Conservation (phyloP, 75 land plant species). For the Sequoia sempervirens region DNA sequence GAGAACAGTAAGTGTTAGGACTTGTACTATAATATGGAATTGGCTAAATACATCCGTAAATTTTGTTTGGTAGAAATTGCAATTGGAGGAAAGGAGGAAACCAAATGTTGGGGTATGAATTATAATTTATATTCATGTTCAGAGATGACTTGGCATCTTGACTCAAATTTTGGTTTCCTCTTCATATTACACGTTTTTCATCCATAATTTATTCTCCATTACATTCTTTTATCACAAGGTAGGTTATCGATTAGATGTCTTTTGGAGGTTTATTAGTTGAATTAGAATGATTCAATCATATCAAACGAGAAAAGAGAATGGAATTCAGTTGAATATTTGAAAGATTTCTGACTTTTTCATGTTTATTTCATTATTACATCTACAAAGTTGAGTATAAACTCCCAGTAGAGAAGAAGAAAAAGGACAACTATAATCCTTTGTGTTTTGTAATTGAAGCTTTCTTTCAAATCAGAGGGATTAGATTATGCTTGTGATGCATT, state of each 20-base stretch:
- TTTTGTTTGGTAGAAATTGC: not conserved
- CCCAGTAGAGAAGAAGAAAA: not conserved
- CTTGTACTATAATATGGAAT: not conserved
- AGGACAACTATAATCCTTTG: not conserved
- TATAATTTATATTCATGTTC: no score
- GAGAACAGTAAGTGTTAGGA: not conserved
- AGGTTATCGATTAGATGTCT: not conserved
- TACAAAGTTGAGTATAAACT: conserved; percentile 2
- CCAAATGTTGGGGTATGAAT: no score
- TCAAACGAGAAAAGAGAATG: not conserved
- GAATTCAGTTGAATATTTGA: not conserved
- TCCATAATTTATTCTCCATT: not conserved
- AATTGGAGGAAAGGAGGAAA: no score
- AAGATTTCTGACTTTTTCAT: not conserved
- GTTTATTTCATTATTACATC: not conserved
- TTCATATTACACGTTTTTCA: not conserved
- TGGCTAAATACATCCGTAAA: not conserved
- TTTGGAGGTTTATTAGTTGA: not conserved
- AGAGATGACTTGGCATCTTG: no score
- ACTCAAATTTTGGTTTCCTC: no score
- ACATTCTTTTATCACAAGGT: not conserved
- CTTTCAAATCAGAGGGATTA: not conserved
- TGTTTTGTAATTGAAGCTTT: not conserved
- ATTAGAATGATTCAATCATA: not conserved
- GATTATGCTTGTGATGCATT: not conserved